phyloP scores from a whole-genome alignment of 257 asterid species.

The Ligustrum vulgare region DNA sequence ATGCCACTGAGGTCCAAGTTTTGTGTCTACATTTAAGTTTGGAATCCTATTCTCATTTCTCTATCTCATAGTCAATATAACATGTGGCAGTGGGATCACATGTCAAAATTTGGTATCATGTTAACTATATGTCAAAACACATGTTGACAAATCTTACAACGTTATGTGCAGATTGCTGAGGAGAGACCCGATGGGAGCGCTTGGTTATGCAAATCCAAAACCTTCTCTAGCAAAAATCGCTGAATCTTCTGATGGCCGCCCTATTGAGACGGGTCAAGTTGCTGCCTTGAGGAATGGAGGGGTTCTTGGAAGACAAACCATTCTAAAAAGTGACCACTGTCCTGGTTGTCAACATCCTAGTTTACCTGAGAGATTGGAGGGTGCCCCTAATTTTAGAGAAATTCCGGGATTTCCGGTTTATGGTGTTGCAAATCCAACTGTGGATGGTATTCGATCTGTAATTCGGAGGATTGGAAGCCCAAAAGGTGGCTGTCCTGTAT shows the following conservation, averaged over 20 bases:
- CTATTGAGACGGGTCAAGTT: conserved; percentile 91
- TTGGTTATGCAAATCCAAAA: conserved; percentile 67
- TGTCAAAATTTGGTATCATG: background rate
- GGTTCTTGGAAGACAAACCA: conserved; percentile 98
- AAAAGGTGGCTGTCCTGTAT: conserved; percentile 78
- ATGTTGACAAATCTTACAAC: conserved; percentile 19
- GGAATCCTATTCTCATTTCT: background rate
- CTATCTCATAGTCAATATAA: background rate
- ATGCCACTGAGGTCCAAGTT: no score
- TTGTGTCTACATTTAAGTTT: background rate
- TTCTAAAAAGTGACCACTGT: conserved; percentile 96
- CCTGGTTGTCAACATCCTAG: conserved; percentile 93
- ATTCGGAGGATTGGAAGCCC: conserved; percentile 85
- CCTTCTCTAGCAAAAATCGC: conserved; percentile 44
- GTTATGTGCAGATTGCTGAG: conserved; percentile 73
- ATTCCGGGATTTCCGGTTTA: conserved; percentile 94
- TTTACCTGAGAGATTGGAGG: conserved; percentile 85
- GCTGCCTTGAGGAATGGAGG: conserved; percentile 88
- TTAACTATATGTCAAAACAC: conserved; percentile 8
- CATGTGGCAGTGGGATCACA: background rate
- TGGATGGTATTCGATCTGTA: conserved; percentile 86
- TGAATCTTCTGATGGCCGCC: conserved; percentile 61
- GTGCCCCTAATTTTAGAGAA: conserved; percentile 97
- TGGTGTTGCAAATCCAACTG: conserved; percentile 97
- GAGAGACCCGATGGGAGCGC: conserved; percentile 98